Conservation (phyloP, 78 protist genomes). For the Emiliania huxleyi region DNA sequence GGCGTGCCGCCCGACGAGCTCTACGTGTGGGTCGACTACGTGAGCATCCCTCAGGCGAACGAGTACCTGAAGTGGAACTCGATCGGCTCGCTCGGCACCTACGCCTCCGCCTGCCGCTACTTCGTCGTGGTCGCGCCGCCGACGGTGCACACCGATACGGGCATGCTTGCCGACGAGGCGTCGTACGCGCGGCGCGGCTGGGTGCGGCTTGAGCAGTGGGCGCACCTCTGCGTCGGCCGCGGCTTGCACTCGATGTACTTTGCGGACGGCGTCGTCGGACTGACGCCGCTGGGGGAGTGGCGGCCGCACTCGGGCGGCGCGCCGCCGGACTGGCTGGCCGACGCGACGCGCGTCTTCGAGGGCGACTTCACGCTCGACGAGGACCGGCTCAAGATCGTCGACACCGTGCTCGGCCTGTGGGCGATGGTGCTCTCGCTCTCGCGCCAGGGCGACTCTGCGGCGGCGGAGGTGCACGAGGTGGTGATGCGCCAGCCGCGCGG, state of each 20-base stretch:
- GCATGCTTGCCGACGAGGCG: not conserved
- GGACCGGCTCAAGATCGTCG: not conserved
- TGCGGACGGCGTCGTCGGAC: not conserved
- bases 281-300: not conserved
- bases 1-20: not conserved
- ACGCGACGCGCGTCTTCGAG: not conserved
- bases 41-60: not conserved
- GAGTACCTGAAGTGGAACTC: not conserved
- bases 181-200: not conserved
- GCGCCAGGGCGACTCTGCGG: not conserved
- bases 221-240: not conserved
- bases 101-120: not conserved
- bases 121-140: not conserved
- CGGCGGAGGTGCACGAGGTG: not conserved
- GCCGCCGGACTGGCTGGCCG: not conserved
- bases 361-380: not conserved
- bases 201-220: conserved; percentile 3
- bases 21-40: not conserved
- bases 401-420: conserved; percentile 8
- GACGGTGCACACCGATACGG: not conserved
- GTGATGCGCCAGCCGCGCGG: not conserved
- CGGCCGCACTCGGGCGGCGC: not conserved
- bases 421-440: not conserved
- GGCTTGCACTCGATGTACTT: not conserved
- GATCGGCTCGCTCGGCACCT: not conserved